Evolutionary conservation across 139 green algal species (phyloP), one percentile per base, ranked within the genome.

Genomic region (Chlorella vulgaris): DNA sequence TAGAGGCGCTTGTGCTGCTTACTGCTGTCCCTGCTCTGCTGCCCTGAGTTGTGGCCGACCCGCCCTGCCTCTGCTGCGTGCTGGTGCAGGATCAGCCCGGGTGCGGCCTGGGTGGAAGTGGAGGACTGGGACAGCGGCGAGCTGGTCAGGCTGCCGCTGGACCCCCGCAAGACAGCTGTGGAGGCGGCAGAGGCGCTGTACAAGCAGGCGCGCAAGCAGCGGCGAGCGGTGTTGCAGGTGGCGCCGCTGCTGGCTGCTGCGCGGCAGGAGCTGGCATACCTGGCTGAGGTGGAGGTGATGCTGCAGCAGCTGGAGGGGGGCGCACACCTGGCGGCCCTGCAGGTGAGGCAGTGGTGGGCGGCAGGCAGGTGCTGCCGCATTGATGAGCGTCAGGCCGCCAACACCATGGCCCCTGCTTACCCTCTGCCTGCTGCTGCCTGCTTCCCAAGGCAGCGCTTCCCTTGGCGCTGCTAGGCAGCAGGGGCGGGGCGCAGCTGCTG

Each of bases 41-140:
- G 15, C 55, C 15, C 8, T 66, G 29, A 74, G 43, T 26, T 58
- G n/a, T 0, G 31, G 15, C 22, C 39, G 1, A 67, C 65, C 21
- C n/a, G 70, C 71, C 15, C 40, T 61, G 22, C 10, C 15, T 58
- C 47, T 58, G 47, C 15, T 58, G 13, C 15, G 47, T 58, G 47
- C n/a, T n/a, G 47, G 47, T 28, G 43, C 79, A 88, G 80, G 69
- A 88, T 76, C 40, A 18, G 66, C 29, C 31, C 69, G 5, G 86
- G 84, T 4, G 81, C 76, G 2, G 40, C 31, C 1, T 40, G 80
- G 21, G 35, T 94, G 40, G 76, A 89, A 36, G 90, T 90, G 19
- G 91, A 96, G 81, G 91, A 96, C 85, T 98, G 94, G 94, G 91
- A 96, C n/a, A 81, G 31, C 35, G 92, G 93, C 1, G 68, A 89